Percentiles rank a stretch among this genome's conserved stretches.
Evolutionary conservation across 225 moss, liverwort and hornwort genomes (phyloP).

Genomic region (Bryoerythrophyllum caledonicum): DNA sequence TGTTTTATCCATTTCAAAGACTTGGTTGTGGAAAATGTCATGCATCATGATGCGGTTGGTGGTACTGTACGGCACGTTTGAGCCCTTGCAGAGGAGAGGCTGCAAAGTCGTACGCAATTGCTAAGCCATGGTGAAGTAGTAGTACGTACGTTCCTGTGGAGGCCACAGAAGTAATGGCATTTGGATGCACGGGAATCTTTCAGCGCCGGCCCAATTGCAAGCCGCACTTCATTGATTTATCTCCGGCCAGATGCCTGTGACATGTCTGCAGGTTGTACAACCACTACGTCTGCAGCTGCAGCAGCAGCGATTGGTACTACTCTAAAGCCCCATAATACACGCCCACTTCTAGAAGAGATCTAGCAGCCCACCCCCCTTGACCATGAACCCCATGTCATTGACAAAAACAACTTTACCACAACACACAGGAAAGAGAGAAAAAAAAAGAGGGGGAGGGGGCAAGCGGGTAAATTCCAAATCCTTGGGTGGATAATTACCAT

Average conservation of each 20-base stretch:
- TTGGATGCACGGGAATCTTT: conserved; percentile 15
- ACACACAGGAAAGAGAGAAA: background rate
- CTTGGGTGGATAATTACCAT: background rate
- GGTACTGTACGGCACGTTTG: background rate
- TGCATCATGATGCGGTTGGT: conserved; percentile 8
- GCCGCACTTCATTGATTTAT: background rate
- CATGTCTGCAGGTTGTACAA: conserved; percentile 15
- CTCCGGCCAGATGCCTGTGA: background rate
- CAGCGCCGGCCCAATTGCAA: background rate
- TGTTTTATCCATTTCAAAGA: background rate
- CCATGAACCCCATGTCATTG: background rate
- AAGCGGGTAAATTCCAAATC: background rate
- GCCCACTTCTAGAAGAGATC: background rate
- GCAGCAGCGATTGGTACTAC: background rate
- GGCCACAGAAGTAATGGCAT: background rate
- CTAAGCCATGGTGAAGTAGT: background rate
- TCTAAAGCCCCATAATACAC: background rate
- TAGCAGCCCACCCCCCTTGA: background rate
- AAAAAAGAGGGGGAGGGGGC: too few relatives aligned
- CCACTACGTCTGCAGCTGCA: background rate
- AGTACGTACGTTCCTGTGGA: background rate
- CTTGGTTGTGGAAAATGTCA: background rate
- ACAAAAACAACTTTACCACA: background rate
- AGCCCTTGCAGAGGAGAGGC: background rate
- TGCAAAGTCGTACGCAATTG: background rate